Evolutionary conservation across 2,329 filamentous ascomycete genomes (phyloP).

Genomic region (Fusarium succisae): DNA sequence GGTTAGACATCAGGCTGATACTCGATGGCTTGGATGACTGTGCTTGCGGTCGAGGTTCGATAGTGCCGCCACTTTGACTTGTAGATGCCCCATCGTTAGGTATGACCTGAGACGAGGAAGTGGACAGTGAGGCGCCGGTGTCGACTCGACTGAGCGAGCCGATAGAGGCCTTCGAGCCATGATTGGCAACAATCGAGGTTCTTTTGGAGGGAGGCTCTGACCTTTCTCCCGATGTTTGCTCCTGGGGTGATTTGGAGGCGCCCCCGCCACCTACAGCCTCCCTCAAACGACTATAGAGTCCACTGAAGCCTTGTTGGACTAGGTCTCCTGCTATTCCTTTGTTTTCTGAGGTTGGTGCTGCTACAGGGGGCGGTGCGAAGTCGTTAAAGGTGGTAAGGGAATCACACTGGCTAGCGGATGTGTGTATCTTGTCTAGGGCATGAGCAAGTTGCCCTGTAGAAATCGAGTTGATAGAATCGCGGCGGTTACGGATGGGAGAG

Average conservation of each 20-base stretch:
- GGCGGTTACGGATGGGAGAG: constrained; percentile 49
- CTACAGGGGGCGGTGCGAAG: constrained; percentile 76
- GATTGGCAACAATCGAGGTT: constrained; percentile 52
- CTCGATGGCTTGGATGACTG: constrained; percentile 60
- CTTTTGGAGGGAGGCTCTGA: constrained; percentile 53
- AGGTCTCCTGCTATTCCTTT: constrained; percentile 77
- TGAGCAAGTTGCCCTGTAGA: constrained; percentile 77
- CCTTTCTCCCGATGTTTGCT: constrained; percentile 43
- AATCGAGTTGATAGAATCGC: constrained; percentile 53
- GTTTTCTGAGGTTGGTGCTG: constrained; percentile 67
- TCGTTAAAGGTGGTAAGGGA: constrained; percentile 94
- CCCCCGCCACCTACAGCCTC: constrained; percentile 80
- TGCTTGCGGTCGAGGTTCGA: constrained; percentile 54
- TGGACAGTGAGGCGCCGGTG: constrained; percentile 46
- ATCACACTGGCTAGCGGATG: constrained; percentile 83
- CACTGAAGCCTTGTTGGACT: constrained; percentile 86
- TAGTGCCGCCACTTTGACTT: constrained; percentile 43
- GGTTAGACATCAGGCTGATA: constrained; percentile 55
- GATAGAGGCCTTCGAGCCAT: constrained; percentile 53
- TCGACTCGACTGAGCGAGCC: constrained; percentile 55
- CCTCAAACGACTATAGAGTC: constrained; percentile 85
- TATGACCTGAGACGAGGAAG: constrained; percentile 43
- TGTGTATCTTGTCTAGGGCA: constrained; percentile 88
- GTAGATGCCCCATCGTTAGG: constrained; percentile 51
- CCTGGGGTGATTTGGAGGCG: constrained; percentile 48